These are phyloP conservation scores for Globisporangium solare DNA, from an alignment of 352 stramenopile species.

Conservation along the genomic window DNA sequence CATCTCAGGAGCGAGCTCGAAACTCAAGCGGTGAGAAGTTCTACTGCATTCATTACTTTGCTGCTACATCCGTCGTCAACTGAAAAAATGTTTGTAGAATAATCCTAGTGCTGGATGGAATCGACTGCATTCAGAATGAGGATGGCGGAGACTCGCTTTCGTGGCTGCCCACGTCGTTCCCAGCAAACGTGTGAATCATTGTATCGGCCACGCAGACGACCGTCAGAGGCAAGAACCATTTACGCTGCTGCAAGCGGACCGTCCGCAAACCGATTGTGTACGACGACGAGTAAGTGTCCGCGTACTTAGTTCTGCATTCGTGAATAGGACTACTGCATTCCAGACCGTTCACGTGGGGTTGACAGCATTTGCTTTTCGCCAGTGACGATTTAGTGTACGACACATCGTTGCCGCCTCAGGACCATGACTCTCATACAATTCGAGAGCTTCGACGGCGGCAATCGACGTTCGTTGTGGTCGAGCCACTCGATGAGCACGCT, in stretches of 20 bases:
- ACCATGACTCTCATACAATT: slow-evolving; percentile 65
- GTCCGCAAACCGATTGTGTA: slow-evolving; percentile 49
- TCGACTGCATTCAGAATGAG: slow-evolving; percentile 76
- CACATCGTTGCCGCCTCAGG: slow-evolving; percentile 28
- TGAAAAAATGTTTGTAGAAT: slow-evolving; percentile 33
- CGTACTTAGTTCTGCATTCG: neutral
- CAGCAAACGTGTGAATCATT: slow-evolving; percentile 63
- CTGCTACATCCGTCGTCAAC: too few species aligned
- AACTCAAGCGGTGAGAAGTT: slow-evolving; percentile 27
- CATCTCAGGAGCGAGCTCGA: slow-evolving; percentile 25
- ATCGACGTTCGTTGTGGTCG: slow-evolving; percentile 55
- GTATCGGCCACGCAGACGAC: slow-evolving; percentile 52
- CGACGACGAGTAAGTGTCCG: slow-evolving; percentile 48
- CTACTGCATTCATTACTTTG: neutral
- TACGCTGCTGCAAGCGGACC: slow-evolving; percentile 38
- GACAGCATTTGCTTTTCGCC: neutral
- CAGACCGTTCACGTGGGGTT: too few species aligned
- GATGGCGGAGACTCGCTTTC: slow-evolving; percentile 81
- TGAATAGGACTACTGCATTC: neutral
- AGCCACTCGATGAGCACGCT: slow-evolving; percentile 60
- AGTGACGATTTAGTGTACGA: slow-evolving; percentile 72
- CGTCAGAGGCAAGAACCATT: slow-evolving; percentile 18
- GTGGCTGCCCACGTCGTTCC: slow-evolving; percentile 77
- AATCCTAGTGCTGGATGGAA: slow-evolving; percentile 73
- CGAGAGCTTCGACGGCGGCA: slow-evolving; percentile 63